Base-by-base conservation (phyloP, 495 filamentous ascomycete genomes). In the Barbatosphaeria neglecta region DNA sequence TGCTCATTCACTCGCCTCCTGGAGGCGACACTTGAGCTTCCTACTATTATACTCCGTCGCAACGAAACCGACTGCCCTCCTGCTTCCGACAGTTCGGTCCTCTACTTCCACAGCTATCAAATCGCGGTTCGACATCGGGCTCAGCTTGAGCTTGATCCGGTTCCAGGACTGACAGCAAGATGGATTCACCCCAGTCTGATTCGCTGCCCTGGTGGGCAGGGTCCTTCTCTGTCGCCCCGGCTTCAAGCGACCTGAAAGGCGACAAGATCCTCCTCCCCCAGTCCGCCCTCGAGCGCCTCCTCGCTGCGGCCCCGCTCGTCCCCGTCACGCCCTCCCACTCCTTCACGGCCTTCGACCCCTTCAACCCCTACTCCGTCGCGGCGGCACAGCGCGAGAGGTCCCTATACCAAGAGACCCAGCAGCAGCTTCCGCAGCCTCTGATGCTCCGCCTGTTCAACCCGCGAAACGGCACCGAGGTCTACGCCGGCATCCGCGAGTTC, bases 191-290 rank as follows among this genome's bases (percentile, higher is more conserved):
- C 28, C 63, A 64, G 17, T n/a, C n/a, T n/a, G n/a, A n/a, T n/a
- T n/a, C n/a, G 46, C 51, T 4, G 54, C 67, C 22, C 59, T 83
- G 10, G 57, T 84, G 81, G 81, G 75, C 78, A 9, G 55, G 67
- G 5, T 64, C 73, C 24, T 74, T 76, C 54, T 57, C 63, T 16
- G 69, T 80, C 6, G 63, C 72, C 15, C 59, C 50, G 23, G 48
- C 63, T 3, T 64, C 64, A 22, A 69, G 63, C 27, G 62, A 60
- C 51, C 60, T 96, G 11, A 68, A 77, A 41, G 92, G 92, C 39
- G 92, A 98, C 72, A 97, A 95, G 68, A 94, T 98, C 48, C 74
- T 82, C n/a, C 73, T 98, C 1, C 93, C 93, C 0, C 87, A 86
- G 35, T 90, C 87, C 15, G 87, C 89, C 2, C 80, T 98, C 15